A percentile compares a stretch with the other conserved stretches of the same genome.
These are phyloP conservation scores for Skeletonema marinoi DNA, from an alignment of 108 stramenopile species.

Conservation along the genomic window DNA sequence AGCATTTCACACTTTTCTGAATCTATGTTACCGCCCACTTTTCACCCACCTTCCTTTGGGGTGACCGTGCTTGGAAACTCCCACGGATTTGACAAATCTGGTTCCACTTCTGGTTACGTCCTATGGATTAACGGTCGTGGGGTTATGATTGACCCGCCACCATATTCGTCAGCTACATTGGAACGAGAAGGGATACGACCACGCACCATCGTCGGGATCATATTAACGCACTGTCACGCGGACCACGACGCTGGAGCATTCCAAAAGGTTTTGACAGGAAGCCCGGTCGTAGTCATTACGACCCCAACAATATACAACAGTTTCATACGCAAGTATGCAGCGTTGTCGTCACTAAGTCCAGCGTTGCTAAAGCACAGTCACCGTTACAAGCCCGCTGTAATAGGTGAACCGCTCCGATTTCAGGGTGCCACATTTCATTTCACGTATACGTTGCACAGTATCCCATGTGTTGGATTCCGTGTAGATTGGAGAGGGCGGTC, in stretches of 20 bases:
- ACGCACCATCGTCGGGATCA: slow-evolving; percentile 88
- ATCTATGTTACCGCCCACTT: slow-evolving; percentile 54
- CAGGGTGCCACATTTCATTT: slow-evolving; percentile 91
- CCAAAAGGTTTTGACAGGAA: slow-evolving; percentile 91
- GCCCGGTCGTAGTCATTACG: slow-evolving; percentile 87
- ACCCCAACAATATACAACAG: slow-evolving; percentile 94
- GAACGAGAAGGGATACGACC: slow-evolving; percentile 89
- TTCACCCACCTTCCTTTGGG: slow-evolving; percentile 92
- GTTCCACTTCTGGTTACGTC: slow-evolving; percentile 94
- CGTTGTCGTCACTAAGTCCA: slow-evolving; percentile 84
- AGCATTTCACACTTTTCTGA: neutral
- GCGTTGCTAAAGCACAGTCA: slow-evolving; percentile 81
- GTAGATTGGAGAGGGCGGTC: slow-evolving; percentile 89
- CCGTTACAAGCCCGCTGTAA: slow-evolving; percentile 86
- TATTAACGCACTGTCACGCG: slow-evolving; percentile 93
- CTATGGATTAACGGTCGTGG: slow-evolving; percentile 95
- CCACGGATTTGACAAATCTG: slow-evolving; percentile 92
- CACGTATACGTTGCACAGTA: slow-evolving; percentile 90
- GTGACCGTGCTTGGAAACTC: slow-evolving; percentile 94
- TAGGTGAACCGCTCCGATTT: slow-evolving; percentile 86
- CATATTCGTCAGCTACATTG: slow-evolving; percentile 86
- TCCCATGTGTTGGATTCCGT: slow-evolving; percentile 92
- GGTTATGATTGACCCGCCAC: slow-evolving; percentile 96
- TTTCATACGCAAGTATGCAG: slow-evolving; percentile 95
- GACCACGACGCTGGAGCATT: slow-evolving; percentile 97